phyloP scores from a whole-genome alignment of 2,329 filamentous ascomycete species.

The Ustilaginoidea virens region DNA sequence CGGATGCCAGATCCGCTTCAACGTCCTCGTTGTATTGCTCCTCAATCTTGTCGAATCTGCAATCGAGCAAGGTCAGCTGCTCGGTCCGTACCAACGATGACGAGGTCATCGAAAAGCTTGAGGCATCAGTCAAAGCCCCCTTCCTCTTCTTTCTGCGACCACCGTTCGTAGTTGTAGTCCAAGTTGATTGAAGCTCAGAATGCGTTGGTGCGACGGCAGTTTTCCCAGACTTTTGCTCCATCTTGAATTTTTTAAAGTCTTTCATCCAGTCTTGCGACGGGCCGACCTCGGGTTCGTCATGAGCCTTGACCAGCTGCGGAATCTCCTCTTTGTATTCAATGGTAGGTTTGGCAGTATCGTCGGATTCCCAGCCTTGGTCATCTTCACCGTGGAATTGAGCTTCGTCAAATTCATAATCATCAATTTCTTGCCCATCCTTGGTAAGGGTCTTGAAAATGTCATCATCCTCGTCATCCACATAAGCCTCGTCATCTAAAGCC shows the following conservation, averaged over 20 bases:
- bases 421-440: conserved; percentile 54
- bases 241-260: conserved; percentile 91
- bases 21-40: conserved; percentile 48
- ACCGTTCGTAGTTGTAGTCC: conserved; percentile 64
- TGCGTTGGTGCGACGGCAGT: conserved; percentile 27
- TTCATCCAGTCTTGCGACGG: conserved; percentile 73
- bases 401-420: conserved; percentile 66
- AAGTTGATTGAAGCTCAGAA: conserved; percentile 52
- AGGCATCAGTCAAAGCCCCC: conserved; percentile 77
- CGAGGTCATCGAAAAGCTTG: conserved; percentile 82
- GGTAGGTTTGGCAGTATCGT: conserved; percentile 70
- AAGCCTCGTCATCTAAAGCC: conserved; percentile 88
- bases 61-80: conserved; percentile 70
- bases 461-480: conserved; percentile 78
- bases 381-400: conserved; percentile 46
- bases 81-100: conserved; percentile 80
- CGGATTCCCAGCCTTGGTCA: conserved; percentile 89
- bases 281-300: conserved; percentile 40
- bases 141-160: conserved; percentile 88
- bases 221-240: conserved; percentile 44
- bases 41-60: conserved; percentile 82
- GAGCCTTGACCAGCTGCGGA: conserved; percentile 31
- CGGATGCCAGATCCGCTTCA: conserved; percentile 35
- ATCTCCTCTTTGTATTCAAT: conserved; percentile 37
- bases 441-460: conserved; percentile 68